Base-by-base conservation (phyloP, 257 asterid genomes). In the Thymus quinquecostatus region DNA sequence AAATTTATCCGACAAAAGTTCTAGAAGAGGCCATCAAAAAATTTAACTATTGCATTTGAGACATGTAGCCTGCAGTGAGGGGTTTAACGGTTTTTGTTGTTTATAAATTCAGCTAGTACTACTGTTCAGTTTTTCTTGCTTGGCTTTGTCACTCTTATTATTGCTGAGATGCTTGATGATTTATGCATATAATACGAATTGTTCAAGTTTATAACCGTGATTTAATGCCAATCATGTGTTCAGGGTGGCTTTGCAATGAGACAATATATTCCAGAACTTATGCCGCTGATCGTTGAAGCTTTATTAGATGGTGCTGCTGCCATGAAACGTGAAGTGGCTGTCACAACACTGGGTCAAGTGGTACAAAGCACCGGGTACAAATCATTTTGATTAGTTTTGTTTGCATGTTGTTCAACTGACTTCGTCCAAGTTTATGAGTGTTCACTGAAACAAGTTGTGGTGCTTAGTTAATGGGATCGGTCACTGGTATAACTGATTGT, bases 201-300 rank as follows among this genome's bases (percentile, higher is more conserved):
- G 32, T 51, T 75, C 55, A 13, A 61, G 69, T 63, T 61, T 70
- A 79, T 54, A 21, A 45, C 49, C 61, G 2, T 71, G 60, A 60
- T 47, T 75, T 64, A 70, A 55, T 63, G 55, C 75, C 58, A 56
- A 76, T 30, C 66, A 64, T 75, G 75, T 71, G 63, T 70, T 76
- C 88, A 95, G 99, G 99, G 98, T 59, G 98, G 99, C 61, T 92
- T 88, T 85, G 97, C 96, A 70, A 95, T 95, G 99, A 84, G 98
- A 67, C 95, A 87, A 78, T 95, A 95, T 75, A 87, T 95, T 82
- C 86, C 97, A 64, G 98, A 92, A 82, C 94, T 95, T 75, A 92
- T 92, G 99, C 97, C 97, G 67, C 75, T 95, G 77, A 92, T 95
- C 38, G 96, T 92, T 41, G 99, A 95, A 49, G 97, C 99, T 72